These are phyloP conservation scores for Diplosphaera chodatii DNA, from an alignment of 139 green algal genomes.

Conservation along the genomic window DNA sequence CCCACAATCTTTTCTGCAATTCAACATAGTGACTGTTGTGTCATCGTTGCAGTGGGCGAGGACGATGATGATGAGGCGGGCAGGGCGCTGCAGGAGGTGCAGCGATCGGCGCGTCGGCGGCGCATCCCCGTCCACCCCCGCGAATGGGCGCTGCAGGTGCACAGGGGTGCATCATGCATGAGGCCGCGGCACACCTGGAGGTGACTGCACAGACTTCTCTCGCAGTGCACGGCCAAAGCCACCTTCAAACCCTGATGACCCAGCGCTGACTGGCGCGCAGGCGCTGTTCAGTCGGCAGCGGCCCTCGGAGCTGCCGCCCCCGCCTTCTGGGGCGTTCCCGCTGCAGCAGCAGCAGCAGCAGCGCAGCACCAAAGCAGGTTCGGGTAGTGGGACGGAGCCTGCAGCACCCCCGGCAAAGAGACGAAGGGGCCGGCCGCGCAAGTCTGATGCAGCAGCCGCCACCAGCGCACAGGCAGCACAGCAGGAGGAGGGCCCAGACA, in stretches of 20 bases:
- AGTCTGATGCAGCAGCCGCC: too few species aligned
- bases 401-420: too few species aligned
- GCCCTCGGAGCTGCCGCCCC: background rate
- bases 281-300: background rate
- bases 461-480: too few species aligned
- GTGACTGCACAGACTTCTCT: background rate
- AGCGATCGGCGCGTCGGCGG: conserved; percentile 4
- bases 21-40: too few species aligned
- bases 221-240: too few species aligned
- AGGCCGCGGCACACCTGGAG: background rate
- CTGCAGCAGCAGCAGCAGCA: conserved; percentile 1
- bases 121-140: conserved; percentile 6
- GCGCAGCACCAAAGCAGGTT: too few species aligned
- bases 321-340: background rate
- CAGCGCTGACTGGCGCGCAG: too few species aligned
- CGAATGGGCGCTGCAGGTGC: conserved; percentile 4
- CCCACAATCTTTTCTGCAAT: background rate
- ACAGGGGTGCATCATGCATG: background rate
- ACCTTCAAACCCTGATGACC: too few species aligned
- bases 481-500: too few species aligned
- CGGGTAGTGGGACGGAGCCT: too few species aligned
- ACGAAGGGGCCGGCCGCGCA: too few species aligned
- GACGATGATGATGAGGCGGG: background rate
- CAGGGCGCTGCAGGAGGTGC: background rate
- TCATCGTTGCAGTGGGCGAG: background rate